phyloP scores from a whole-genome alignment of 2,329 filamentous ascomycete genomes.

The Beauveria sp. region DNA sequence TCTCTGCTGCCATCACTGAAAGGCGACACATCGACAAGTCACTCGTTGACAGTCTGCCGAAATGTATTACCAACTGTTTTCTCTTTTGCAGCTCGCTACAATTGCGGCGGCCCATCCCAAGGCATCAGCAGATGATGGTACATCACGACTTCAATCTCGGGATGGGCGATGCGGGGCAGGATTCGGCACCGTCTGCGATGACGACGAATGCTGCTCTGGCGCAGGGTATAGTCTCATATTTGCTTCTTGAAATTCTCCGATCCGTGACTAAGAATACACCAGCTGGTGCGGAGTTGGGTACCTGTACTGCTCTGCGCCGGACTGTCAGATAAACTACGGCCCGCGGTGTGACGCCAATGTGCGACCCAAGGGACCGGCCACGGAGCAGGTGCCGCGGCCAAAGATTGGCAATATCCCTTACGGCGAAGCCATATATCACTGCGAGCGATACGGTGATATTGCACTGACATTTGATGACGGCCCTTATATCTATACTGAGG shows the following conservation, averaged over 20 bases:
- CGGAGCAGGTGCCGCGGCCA: conserved; percentile 42
- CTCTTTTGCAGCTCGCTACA: background rate
- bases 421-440: conserved; percentile 42
- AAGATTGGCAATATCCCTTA: conserved; percentile 47
- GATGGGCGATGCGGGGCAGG: conserved; percentile 39
- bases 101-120: background rate
- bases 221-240: conserved; percentile 26
- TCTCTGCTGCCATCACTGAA: background rate
- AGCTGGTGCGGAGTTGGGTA: conserved; percentile 48
- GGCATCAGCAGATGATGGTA: background rate
- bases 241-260: background rate
- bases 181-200: conserved; percentile 25
- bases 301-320: conserved; percentile 53
- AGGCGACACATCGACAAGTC: background rate
- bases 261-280: background rate
- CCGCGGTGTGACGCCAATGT: conserved; percentile 53
- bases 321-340: conserved; percentile 55
- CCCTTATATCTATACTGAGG: conserved; percentile 33
- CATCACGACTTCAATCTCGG: background rate
- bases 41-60: background rate
- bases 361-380: conserved; percentile 44
- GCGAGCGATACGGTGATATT: conserved; percentile 27
- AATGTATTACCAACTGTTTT: background rate
- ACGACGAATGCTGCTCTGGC: conserved; percentile 34
- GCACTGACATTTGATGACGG: conserved; percentile 42